Evolutionary conservation across 352 stramenopile species (phyloP), one percentile per base, ranked within the genome.

Genomic region (Phytophthora pisi): DNA sequence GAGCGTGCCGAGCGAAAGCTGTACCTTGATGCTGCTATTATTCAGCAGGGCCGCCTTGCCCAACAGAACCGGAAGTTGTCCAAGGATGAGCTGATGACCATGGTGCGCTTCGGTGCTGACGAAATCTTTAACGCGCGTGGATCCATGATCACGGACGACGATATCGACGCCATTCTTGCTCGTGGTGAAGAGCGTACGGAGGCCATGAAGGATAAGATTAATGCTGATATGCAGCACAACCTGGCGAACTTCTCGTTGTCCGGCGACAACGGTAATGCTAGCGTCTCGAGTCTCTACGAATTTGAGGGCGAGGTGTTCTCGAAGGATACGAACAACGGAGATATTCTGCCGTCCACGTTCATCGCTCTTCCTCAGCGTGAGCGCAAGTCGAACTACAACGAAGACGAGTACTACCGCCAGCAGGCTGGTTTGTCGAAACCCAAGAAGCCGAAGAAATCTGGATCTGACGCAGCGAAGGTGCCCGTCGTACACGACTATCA

Each of bases 41-140:
- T 99, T 72, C 98, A 99, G 81, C 97, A 99, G 67, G 97, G 97
- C 56, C 90, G 97, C 26, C 81, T 99, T 3, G 96, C 97, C 2
- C 86, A 97, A 64, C 89, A 96, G 60, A 96, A 97, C 68, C 88
- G 92, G 15, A 96, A 96, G 72, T 70, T 97, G 2, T 96, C 89
- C 34, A 99, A 99, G 82, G 92, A 98, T 53, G 98, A 99, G 60
- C 84, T 99, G 15, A 99, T 99, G 96, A 95, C 92, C 18, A 98
- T 98, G 95, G 91, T 99, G 4, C 83, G 88, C 6, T 96, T 96
- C 45, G 89, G 89, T 59, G 89, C 89, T 3, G 89, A 96, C 42
- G 89, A 96, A 66, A 96, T 96, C 38, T 96, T 96, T 53, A 96
- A 95, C 50, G 85, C 87, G 6, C 82, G 87, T 60, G 89, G 88